Evolutionary conservation across 805 yeast genomes (phyloP).

Genomic region (Candida gorgasii): DNA sequence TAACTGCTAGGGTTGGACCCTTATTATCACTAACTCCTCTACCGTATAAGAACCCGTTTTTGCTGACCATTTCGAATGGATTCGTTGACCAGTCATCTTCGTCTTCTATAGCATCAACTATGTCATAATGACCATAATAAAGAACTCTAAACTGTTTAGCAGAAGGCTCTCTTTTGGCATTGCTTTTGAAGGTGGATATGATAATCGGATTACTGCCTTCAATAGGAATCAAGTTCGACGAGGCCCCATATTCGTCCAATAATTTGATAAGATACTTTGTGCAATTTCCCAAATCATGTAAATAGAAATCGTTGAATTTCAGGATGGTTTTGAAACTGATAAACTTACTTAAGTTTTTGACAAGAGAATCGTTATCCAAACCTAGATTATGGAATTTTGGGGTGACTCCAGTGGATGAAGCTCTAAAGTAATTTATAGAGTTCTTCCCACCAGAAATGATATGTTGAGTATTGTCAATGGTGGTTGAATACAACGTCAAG

Average conservation of each 20-base stretch:
- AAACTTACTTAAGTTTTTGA: slow-evolving; percentile 59
- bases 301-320: slow-evolving; percentile 61
- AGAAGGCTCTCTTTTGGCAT: slow-evolving; percentile 16
- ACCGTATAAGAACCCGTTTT: slow-evolving; percentile 84
- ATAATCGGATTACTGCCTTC: slow-evolving; percentile 84
- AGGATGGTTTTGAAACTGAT: slow-evolving; percentile 79
- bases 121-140: slow-evolving; percentile 97
- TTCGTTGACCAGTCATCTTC: slow-evolving; percentile 69
- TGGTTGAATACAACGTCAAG: slow-evolving; percentile 10
- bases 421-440: slow-evolving; percentile 11
- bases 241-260: slow-evolving; percentile 69
- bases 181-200: slow-evolving; percentile 64
- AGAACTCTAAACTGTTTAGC: slow-evolving; percentile 46
- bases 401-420: slow-evolving; percentile 16
- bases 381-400: slow-evolving; percentile 1
- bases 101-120: slow-evolving; percentile 70
- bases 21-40: slow-evolving; percentile 95
- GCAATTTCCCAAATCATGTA: slow-evolving; percentile 83
- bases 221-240: slow-evolving; percentile 67
- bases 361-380: slow-evolving; percentile 33
- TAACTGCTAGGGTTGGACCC: slow-evolving; percentile 87
- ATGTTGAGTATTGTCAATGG: background rate
- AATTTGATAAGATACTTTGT: slow-evolving; percentile 71
- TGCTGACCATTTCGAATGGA: slow-evolving; percentile 74
- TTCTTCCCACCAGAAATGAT: slow-evolving; percentile 15